Conservation (phyloP, 495 filamentous ascomycete species). For the Lasiosphaeris hirsuta region DNA sequence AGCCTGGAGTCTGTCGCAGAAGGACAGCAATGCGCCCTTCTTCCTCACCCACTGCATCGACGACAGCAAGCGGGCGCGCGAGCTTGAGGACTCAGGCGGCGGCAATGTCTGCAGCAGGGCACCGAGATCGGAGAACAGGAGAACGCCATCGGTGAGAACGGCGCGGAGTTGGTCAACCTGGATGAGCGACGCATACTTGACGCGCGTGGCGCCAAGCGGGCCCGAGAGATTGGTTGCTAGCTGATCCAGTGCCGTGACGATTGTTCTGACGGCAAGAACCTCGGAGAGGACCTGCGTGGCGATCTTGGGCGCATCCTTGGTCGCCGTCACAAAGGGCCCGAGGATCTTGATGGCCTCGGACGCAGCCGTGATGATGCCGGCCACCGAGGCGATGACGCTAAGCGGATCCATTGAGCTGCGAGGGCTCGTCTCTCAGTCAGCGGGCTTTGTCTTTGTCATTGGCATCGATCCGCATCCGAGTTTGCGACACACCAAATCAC, state of each 20-base stretch:
- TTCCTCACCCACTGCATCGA: conserved; percentile 7
- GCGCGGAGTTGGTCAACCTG: conserved; percentile 14
- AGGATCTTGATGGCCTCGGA: conserved; percentile 13
- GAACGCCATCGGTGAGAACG: conserved; percentile 11
- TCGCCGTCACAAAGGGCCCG: conserved; percentile 10
- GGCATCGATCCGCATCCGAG: too few species aligned
- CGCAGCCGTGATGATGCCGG: conserved; percentile 17
- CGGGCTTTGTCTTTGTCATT: too few species aligned
- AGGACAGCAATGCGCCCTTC: neutral
- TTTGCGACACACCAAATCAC: too few species aligned
- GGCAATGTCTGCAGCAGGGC: neutral
- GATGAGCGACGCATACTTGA: conserved; percentile 6
- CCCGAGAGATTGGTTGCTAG: neutral
- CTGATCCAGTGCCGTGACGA: neutral
- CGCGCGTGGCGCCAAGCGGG: neutral
- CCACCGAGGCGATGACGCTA: conserved; percentile 17
- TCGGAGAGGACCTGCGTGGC: conserved; percentile 9
- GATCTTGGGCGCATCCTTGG: conserved; percentile 13
- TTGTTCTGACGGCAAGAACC: conserved; percentile 2
- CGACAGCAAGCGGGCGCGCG: neutral
- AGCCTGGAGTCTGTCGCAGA: neutral
- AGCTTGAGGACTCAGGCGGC: neutral
- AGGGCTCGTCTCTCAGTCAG: too few species aligned
- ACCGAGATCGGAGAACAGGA: conserved; percentile 18
- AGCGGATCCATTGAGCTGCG: conserved; percentile 18